Evolutionary conservation across 768 basidiomycete species (phyloP).

Genomic region (Boletus reticulatus): DNA sequence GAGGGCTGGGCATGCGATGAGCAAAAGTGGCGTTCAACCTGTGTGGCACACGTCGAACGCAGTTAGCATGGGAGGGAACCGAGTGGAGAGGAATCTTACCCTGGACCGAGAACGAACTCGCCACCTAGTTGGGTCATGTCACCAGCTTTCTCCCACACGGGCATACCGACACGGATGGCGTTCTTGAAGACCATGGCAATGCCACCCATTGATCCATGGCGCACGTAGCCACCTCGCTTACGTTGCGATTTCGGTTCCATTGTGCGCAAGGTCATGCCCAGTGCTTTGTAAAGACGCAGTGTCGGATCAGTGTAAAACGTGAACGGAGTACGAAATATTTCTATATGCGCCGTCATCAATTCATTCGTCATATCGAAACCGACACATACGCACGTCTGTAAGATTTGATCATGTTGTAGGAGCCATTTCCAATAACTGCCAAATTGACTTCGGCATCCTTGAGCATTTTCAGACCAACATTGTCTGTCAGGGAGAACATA

Average conservation of each 20-base stretch:
- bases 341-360: conserved; percentile 24
- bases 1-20: conserved; percentile 80
- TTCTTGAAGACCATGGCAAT: conserved; percentile 73
- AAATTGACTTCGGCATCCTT: conserved; percentile 52
- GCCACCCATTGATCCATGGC: conserved; percentile 62
- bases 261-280: conserved; percentile 70
- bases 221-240: conserved; percentile 58
- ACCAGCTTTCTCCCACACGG: conserved; percentile 77
- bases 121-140: conserved; percentile 82
- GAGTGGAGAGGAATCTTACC: conserved; percentile 43
- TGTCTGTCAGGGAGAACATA: conserved; percentile 60
- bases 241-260: conserved; percentile 40
- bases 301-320: conserved; percentile 79
- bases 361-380: not conserved
- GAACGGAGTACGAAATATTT: conserved; percentile 72
- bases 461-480: conserved; percentile 47
- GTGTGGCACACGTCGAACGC: not conserved
- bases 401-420: conserved; percentile 70
- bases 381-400: conserved; percentile 52
- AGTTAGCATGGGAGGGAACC: not conserved
- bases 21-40: conserved; percentile 71
- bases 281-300: conserved; percentile 59
- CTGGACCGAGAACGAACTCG: conserved; percentile 77
- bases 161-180: conserved; percentile 73
- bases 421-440: conserved; percentile 77